These are phyloP conservation scores for Backusella circina DNA, from an alignment of 192 early-diverging fungal species.

Conservation along the genomic window DNA sequence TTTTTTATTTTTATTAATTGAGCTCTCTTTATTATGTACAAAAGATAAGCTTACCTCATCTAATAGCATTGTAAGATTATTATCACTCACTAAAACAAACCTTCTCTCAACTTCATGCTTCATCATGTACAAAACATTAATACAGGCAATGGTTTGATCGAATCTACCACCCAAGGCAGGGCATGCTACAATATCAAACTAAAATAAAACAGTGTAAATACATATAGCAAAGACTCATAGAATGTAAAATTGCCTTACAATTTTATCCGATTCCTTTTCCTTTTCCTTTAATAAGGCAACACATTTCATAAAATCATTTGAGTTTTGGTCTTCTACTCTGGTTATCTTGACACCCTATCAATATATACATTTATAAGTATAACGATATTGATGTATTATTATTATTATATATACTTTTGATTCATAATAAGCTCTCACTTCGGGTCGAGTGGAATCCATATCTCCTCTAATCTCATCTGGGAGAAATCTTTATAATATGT, in stretches of 20 bases:
- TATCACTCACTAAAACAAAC: conserved; percentile 64
- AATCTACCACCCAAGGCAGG: conserved; percentile 86
- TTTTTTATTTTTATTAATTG: too few relatives aligned
- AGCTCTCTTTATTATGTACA: background rate
- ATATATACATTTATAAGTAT: background rate
- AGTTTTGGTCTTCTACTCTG: conserved; percentile 43
- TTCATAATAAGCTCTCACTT: conserved; percentile 63
- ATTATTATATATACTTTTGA: conserved; percentile 36
- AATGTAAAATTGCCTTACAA: background rate
- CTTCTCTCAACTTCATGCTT: conserved; percentile 50
- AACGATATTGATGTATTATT: background rate
- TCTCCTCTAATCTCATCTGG: conserved; percentile 85
- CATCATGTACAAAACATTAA: conserved; percentile 67
- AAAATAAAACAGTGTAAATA: background rate
- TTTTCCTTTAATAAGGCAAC: conserved; percentile 43
- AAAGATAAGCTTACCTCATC: conserved; percentile 57
- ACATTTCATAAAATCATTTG: conserved; percentile 93
- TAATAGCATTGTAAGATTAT: conserved; percentile 73
- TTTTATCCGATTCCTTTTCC: conserved; percentile 20
- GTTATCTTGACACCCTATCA: conserved; percentile 53
- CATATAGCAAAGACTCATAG: too few relatives aligned
- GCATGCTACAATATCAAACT: conserved; percentile 66
- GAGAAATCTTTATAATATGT: conserved; percentile 48
- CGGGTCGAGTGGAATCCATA: conserved; percentile 71
- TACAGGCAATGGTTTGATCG: conserved; percentile 82